These are phyloP conservation scores for Lasiodiplodia gonubiensis DNA, from an alignment of 2,329 filamentous ascomycete genomes.

Conservation along the genomic window DNA sequence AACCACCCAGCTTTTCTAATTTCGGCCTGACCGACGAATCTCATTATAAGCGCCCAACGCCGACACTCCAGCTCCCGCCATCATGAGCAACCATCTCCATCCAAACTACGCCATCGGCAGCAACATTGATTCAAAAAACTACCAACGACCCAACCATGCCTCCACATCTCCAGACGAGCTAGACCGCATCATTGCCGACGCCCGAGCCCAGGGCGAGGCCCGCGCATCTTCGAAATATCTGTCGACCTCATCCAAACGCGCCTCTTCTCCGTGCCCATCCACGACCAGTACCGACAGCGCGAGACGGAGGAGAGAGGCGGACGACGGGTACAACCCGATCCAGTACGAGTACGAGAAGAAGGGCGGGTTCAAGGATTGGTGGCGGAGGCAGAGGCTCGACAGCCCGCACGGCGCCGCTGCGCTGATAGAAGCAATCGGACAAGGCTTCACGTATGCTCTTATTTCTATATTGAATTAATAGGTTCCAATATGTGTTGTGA, in stretches of 20 bases:
- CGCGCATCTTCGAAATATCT: not conserved
- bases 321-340: constrained; percentile 9
- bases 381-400: constrained; percentile 5
- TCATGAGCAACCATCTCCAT: not conserved
- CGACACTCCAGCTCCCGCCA: not conserved
- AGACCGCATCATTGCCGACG: not conserved
- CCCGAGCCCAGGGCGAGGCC: not conserved
- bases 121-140: not conserved
- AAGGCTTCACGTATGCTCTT: not conserved
- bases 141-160: not conserved
- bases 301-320: not conserved
- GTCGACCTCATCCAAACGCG: not conserved
- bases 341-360: not conserved
- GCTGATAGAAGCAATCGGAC: not conserved
- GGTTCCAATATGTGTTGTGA: not conserved
- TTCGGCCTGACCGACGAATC: not conserved
- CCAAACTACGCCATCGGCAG: not conserved
- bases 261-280: not conserved
- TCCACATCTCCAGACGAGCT: not conserved
- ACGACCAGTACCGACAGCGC: not conserved
- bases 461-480: not conserved
- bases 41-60: not conserved
- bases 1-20: not conserved
- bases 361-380: not conserved
- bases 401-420: not conserved